Evolutionary conservation across 2,329 filamentous ascomycete genomes (phyloP), one percentile per base, ranked within the genome.

Genomic region (Zasmidium angulare): DNA sequence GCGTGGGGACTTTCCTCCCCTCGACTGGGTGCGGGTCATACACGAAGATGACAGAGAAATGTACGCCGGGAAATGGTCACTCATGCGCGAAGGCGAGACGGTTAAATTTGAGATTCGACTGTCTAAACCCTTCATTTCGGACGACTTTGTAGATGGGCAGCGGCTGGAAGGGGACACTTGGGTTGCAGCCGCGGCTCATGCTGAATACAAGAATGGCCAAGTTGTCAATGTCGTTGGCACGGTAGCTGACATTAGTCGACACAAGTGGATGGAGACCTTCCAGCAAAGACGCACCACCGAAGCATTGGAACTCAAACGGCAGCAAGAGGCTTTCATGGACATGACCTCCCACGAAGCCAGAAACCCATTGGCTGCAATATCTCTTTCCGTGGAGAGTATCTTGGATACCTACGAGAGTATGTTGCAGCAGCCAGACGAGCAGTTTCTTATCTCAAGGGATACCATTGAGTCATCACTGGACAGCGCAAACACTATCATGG

Each of bases 361-460:
- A 7, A 79, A 79, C 53, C 77, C 77, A 1, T 65, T 79, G 1
- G 72, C 70, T 21, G 75, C 77, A 1, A 78, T 79, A 24, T 72
- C 78, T 0, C 74, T 78, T 17, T 77, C 74, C 43, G 76, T 76
- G 1, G 77, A 79, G 47, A 71, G 71, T 10, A 76, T 79, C 12
- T n/a, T 51, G 36, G 22, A 60, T 29, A 48, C 60, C 21, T 55
- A 56, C 9, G 26, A 60, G 19, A 52, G 54, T 14, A 17, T 56
- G 11, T 29, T 53, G n/a, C 23, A 47, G n/a, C n/a, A 31, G 12
- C 23, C 52, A 3, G 46, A 26, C 19, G 26, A 50, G 22, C 50
- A 21, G 2, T 29, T 47, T 17, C 24, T 36, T 7, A 36, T 50
- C 17, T 20, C 47, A 3, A 49, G 57, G 26, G 36, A 53, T 4